These are phyloP conservation scores for Aspergillus sp. DNA, from an alignment of 2,329 filamentous ascomycete genomes.

Conservation along the genomic window DNA sequence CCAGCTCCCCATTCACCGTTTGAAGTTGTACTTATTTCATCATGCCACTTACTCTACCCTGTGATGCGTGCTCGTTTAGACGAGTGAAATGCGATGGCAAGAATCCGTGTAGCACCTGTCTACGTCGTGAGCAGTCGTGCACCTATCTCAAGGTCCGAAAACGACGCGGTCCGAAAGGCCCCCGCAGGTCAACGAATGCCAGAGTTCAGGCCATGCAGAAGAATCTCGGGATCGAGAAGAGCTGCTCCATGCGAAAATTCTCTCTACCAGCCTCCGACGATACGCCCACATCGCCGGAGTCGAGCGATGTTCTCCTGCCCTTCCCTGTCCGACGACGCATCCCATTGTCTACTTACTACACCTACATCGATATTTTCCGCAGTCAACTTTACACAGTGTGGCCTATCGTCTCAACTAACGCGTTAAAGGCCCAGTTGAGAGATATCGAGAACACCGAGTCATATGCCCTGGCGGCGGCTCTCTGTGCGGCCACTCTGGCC, in stretches of 20 bases:
- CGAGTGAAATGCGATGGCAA: conserved; percentile 12
- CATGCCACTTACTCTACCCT: conserved; percentile 8
- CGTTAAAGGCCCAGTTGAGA: background rate
- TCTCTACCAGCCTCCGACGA: conserved; percentile 1
- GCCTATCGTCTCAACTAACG: conserved; percentile 9
- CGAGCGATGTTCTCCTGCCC: background rate
- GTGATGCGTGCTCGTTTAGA: conserved; percentile 9
- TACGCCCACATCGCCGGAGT: background rate
- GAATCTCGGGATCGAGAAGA: conserved; percentile 2
- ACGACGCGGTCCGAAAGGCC: conserved; percentile 10
- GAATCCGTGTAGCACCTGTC: conserved; percentile 9
- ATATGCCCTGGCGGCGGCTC: conserved; percentile 5
- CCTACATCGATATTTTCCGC: conserved; percentile 11
- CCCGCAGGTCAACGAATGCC: conserved; percentile 3
- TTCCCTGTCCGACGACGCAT: background rate
- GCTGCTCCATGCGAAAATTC: conserved; percentile 3
- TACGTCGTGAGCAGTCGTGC: conserved; percentile 7
- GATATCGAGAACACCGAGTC: background rate
- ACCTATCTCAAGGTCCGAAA: conserved; percentile 12
- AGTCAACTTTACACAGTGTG: conserved; percentile 10
- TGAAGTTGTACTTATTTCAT: background rate
- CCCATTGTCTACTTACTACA: conserved; percentile 7
- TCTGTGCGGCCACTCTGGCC: conserved; percentile 10
- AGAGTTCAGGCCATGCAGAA: conserved; percentile 9
- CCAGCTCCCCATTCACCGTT: background rate